These are phyloP conservation scores for Saccharomyces hybrid DNA, from an alignment of 1,139 yeast genomes.

Conservation along the genomic window DNA sequence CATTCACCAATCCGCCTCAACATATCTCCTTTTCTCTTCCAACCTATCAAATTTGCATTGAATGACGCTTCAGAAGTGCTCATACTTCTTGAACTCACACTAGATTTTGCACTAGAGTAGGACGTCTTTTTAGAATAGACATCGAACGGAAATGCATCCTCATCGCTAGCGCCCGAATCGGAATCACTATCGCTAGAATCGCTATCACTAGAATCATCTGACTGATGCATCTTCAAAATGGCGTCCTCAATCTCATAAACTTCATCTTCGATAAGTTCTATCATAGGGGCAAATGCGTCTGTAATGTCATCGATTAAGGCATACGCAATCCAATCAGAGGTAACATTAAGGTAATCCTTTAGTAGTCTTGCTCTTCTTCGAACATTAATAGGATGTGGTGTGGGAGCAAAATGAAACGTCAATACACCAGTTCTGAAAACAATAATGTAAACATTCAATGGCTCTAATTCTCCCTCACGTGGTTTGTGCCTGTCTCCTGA, in stretches of 20 bases:
- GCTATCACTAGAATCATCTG: slow-evolving; percentile 44
- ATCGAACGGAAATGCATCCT: slow-evolving; percentile 15
- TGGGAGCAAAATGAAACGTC: slow-evolving; percentile 89
- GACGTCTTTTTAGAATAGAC: slow-evolving; percentile 1
- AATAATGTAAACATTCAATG: slow-evolving; percentile 85
- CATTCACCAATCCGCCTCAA: slow-evolving; percentile 90
- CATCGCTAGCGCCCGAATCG: slow-evolving; percentile 31
- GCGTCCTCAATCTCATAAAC: slow-evolving; percentile 89
- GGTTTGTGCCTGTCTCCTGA: slow-evolving; percentile 40
- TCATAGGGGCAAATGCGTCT: slow-evolving; percentile 95
- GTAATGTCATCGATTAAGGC: slow-evolving; percentile 95
- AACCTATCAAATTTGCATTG: slow-evolving; percentile 50
- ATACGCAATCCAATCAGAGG: slow-evolving; percentile 95
- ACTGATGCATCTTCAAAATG: slow-evolving; percentile 77
- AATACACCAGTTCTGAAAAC: slow-evolving; percentile 87
- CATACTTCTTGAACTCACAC: not conserved
- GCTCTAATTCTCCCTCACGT: slow-evolving; percentile 74
- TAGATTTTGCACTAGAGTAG: not conserved
- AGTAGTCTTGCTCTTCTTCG: slow-evolving; percentile 84
- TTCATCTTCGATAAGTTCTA: slow-evolving; percentile 86
- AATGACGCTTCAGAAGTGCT: slow-evolving; percentile 38
- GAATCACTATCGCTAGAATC: slow-evolving; percentile 35
- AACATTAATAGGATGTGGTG: slow-evolving; percentile 94
- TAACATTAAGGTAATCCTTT: slow-evolving; percentile 79
- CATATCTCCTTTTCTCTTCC: slow-evolving; percentile 94